These are phyloP conservation scores for Artemisia argyi DNA, from an alignment of 129 eudicot species.

Conservation along the genomic window DNA sequence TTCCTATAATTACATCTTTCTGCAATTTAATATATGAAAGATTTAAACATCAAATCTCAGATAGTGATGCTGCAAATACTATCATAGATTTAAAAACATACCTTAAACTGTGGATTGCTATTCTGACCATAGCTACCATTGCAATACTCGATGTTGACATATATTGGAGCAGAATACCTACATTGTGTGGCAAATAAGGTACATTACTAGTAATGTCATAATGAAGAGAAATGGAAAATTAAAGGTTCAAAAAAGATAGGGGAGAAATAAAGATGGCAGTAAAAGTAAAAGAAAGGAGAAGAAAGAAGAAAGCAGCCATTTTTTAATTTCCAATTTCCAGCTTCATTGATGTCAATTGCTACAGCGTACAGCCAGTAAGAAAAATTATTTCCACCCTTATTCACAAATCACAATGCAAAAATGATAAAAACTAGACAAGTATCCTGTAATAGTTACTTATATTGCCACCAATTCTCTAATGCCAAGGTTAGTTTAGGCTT, in stretches of 20 bases:
- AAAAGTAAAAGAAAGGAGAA: background rate
- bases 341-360: background rate
- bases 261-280: background rate
- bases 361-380: background rate
- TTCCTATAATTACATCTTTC: slow-evolving; percentile 70
- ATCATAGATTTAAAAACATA: slow-evolving; percentile 20
- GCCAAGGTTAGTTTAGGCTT: background rate
- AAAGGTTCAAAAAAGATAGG: background rate
- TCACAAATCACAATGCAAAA: background rate
- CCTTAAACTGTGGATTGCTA: slow-evolving; percentile 30
- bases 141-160: slow-evolving; percentile 59
- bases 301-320: background rate
- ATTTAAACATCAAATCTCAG: slow-evolving; percentile 18
- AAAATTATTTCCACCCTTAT: background rate
- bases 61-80: slow-evolving; percentile 16
- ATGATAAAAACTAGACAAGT: background rate
- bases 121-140: slow-evolving; percentile 45
- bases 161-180: slow-evolving; percentile 94
- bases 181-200: slow-evolving; percentile 1
- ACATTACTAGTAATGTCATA: background rate
- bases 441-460: background rate
- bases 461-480: background rate
- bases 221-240: background rate
- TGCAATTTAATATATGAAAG: slow-evolving; percentile 31
- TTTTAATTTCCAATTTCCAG: background rate